phyloP scores from a whole-genome alignment of 176 grass and related monocot genomes.

The Rhynchospora tenuis region DNA sequence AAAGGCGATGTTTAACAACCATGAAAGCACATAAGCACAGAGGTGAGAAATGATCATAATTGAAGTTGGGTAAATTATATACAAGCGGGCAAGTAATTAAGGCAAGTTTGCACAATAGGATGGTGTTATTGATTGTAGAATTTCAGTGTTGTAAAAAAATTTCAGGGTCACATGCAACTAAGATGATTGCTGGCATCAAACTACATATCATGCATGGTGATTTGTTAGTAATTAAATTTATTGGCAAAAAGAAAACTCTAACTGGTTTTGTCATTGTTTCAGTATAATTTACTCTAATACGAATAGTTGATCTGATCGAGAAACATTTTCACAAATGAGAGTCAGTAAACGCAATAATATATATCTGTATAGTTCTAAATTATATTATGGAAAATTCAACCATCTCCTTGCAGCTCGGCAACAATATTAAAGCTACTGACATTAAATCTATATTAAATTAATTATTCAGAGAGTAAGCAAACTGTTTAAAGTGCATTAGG shows the following conservation, averaged over 20 bases:
- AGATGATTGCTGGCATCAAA: background rate
- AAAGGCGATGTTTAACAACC: background rate
- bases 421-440: background rate
- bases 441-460: background rate
- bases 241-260: background rate
- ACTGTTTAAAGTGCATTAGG: background rate
- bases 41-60: constrained; percentile 29
- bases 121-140: constrained; percentile 73
- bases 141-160: background rate
- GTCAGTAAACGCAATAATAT: no score
- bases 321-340: background rate
- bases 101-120: constrained; percentile 32
- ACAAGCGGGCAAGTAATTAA: background rate
- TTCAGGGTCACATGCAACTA: background rate
- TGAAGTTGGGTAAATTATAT: constrained; percentile 19
- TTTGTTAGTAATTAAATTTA: background rate
- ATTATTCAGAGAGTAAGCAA: background rate
- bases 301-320: background rate
- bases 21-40: constrained; percentile 45
- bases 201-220: background rate
- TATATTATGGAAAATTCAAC: background rate
- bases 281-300: background rate
- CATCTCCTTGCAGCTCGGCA: background rate
- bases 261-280: background rate
- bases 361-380: no score